Evolutionary conservation across 352 stramenopile species (phyloP).

Genomic region (Phytophthora chlamydospora): DNA sequence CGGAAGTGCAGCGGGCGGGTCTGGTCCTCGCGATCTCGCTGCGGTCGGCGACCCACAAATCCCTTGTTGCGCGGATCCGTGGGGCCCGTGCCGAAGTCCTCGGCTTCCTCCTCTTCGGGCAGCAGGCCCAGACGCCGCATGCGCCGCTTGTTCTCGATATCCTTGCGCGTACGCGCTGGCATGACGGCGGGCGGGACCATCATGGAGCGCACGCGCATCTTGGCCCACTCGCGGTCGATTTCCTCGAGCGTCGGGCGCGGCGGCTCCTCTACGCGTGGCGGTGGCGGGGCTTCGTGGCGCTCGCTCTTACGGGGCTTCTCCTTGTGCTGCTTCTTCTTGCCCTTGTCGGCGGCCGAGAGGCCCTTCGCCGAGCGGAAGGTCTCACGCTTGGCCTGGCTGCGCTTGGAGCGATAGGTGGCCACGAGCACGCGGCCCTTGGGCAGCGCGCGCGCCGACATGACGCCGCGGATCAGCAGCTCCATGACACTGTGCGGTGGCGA

Average conservation of each 20-base stretch:
- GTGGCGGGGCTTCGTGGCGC: conserved; percentile 7
- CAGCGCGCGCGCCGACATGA: conserved; percentile 15
- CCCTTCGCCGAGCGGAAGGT: conserved; percentile 10
- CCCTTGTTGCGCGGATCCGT: conserved; percentile 34
- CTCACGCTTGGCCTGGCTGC: conserved; percentile 49
- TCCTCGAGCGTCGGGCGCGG: conserved; percentile 34
- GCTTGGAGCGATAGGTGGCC: conserved; percentile 61
- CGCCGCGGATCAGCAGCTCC: conserved; percentile 48
- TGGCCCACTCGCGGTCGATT: conserved; percentile 54
- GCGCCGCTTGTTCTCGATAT: conserved; percentile 66
- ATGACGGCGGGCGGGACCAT: conserved; percentile 43
- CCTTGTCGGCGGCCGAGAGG: conserved; percentile 11
- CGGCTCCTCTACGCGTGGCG: conserved; percentile 15
- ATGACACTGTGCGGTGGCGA: conserved; percentile 20
- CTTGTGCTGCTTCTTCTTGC: conserved; percentile 28
- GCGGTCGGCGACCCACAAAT: conserved; percentile 25
- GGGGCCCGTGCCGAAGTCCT: conserved; percentile 11
- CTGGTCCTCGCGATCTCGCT: conserved; percentile 11
- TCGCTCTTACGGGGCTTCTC: conserved; percentile 17
- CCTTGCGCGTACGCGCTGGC: conserved; percentile 43
- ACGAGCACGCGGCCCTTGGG: conserved; percentile 35
- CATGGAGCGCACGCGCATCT: conserved; percentile 46
- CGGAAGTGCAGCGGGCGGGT: conserved; percentile 24
- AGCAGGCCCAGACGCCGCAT: conserved; percentile 65
- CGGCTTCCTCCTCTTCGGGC: conserved; percentile 48